Evolutionary conservation across 257 asterid species (phyloP), one percentile per base, ranked within the genome.

Genomic region (Linderniella brevidens): DNA sequence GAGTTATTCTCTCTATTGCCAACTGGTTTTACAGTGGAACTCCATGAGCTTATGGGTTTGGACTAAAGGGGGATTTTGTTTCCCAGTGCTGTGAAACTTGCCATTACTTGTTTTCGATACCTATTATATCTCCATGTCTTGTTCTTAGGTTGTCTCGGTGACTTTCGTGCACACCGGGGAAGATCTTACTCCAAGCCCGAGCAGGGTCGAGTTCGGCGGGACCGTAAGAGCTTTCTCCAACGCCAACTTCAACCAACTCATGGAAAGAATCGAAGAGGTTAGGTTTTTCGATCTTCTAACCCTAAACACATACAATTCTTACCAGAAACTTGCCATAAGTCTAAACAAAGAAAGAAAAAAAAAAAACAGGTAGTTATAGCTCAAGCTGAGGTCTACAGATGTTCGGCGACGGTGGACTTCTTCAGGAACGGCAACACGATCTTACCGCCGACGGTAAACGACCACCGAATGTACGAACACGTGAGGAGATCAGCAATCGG

Each of bases 161-260:
- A 77, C 97, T 16, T 83, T 70, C 58, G 55, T 87, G 62, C 61
- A 72, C 56, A 67, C 71, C 20, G 88, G 85, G 42, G 80, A 69
- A 40, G 71, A 56, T 38, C 64, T 63, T 44, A 78, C 63, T 46
- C 51, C 15, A 5, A 54, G 54, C 46, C 67, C 86, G 12, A 63
- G 63, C 35, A 45, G 49, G 37, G 79, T 83, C 4, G 74, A 58
- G 11, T 74, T 87, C 36, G 69, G 86, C 14, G 95, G 97, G 54
- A 87, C 97, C 20, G 62, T 87, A 57, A 72, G 95, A 63, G 93
- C 97, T 6, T 83, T 87, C 55, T 83, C 97, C 4, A 77, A 49
- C 50, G 36, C 69, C 32, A 80, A 61, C 64, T 78, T 87, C 64
- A 54, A 69, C 37, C 81, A 60, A 11, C 82, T 80, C 55, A 62